Base-by-base conservation (phyloP, 192 early-diverging fungal species). In the Backusella sp. region DNA sequence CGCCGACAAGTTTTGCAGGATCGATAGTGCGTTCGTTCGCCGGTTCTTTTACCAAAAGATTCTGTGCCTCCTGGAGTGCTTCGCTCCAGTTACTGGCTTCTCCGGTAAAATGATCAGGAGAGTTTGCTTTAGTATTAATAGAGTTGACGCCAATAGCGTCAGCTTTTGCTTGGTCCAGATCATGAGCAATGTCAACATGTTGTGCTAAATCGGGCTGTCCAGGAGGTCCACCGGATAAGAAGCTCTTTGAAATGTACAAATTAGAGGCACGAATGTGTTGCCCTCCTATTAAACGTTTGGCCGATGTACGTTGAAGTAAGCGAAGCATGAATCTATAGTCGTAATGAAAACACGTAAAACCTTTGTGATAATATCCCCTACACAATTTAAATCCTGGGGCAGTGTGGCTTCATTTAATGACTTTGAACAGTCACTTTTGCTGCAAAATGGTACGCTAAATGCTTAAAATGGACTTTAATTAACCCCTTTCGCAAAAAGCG, bases 1-100 rank as follows among this genome's bases (percentile, higher is more conserved):
- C 83, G 8, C 96, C 96, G 4, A 97, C 88, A 19, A 99, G 85
- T 52, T 96, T 87, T 52, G 83, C 78, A 12, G 93, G 90, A 79
- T 94, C 90, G 44, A 96, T 87, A 41, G 91, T 81, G 11, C 68
- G 76, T 73, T 84, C 79, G 15, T 52, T 26, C n/a, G 52, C 12
- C 0, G 21, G 11, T 6, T 32, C 35, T 11, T 82, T 76, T 3
- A 90, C 86, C n/a, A 62, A 62, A 12, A 89, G 69, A 1, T 76
- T 66, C 67, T 89, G 83, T 9, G 89, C 89, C 73, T 87, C 86
- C n/a, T 79, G 70, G 9, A 90, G 69, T 39, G 86, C 85, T 66
- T 90, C 81, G 30, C 72, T 84, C 87, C 87, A 90, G 4, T 81
- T 82, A 21, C 32, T 66, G 4, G 81, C 81, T 19, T 73, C 65